These are phyloP conservation scores for Euphorbia pulcherrima DNA, from an alignment of 345 rosid genomes.

Conservation along the genomic window DNA sequence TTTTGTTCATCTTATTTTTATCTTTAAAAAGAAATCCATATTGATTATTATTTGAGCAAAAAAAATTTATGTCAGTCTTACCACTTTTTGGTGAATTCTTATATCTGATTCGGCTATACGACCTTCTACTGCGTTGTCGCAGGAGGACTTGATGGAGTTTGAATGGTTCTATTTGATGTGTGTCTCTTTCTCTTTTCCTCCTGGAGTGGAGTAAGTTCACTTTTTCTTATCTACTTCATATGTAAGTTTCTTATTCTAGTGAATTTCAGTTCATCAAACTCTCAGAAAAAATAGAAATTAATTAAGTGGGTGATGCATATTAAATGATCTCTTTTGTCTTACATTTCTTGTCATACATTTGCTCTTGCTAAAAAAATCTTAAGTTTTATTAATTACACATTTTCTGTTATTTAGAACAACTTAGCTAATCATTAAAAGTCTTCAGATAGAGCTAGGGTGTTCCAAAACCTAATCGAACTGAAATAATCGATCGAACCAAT, in stretches of 20 bases:
- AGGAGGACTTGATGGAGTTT: slow-evolving; percentile 90
- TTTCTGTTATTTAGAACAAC: no score
- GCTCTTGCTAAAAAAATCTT: no score
- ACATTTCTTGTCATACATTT: slow-evolving; percentile 25
- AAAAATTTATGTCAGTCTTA: no score
- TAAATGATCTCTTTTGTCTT: slow-evolving; percentile 21
- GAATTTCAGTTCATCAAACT: slow-evolving; percentile 18
- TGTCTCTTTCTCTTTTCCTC: slow-evolving; percentile 85
- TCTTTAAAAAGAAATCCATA: no score
- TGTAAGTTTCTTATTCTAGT: slow-evolving; percentile 19
- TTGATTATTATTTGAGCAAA: no score
- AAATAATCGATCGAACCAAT: no score
- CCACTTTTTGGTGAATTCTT: no score
- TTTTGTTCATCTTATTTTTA: no score
- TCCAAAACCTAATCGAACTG: no score
- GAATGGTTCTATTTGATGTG: slow-evolving; percentile 99
- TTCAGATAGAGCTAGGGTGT: no score
- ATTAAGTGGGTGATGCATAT: slow-evolving; percentile 10
- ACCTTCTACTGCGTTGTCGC: slow-evolving; percentile 78
- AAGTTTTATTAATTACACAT: no score
- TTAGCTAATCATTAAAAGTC: no score
- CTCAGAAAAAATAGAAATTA: slow-evolving; percentile 19
- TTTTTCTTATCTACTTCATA: slow-evolving; percentile 9
- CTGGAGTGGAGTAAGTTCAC: slow-evolving; percentile 67
- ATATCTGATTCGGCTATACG: slow-evolving; percentile 59